These are phyloP conservation scores for Lobulomyces angularis DNA, from an alignment of 192 early-diverging fungal genomes.

Conservation along the genomic window DNA sequence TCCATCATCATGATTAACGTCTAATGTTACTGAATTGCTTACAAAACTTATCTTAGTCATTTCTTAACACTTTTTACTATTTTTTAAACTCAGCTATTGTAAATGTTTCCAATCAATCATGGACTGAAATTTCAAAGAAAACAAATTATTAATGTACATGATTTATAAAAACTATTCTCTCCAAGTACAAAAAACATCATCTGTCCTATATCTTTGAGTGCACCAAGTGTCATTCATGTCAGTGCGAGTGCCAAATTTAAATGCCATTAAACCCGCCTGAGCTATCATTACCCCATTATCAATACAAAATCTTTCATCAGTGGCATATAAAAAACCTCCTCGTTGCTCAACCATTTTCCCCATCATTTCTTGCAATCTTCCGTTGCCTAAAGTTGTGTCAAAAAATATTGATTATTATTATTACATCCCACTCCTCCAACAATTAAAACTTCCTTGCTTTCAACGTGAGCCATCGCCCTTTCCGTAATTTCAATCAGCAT, in stretches of 20 bases:
- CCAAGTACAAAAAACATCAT: neutral
- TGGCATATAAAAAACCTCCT: conserved; percentile 79
- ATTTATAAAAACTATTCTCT: too few relatives aligned
- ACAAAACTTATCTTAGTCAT: too few relatives aligned
- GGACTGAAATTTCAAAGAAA: too few relatives aligned
- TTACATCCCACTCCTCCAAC: conserved; percentile 93
- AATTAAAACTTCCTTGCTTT: conserved; percentile 75
- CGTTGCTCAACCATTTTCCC: conserved; percentile 82
- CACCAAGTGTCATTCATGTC: conserved; percentile 73
- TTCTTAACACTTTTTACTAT: too few relatives aligned
- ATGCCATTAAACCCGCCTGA: conserved; percentile 82
- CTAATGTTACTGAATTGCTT: too few relatives aligned
- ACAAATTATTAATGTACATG: too few relatives aligned
- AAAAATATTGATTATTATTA: neutral
- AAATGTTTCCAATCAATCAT: too few relatives aligned
- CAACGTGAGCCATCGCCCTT: conserved; percentile 96
- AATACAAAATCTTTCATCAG: conserved; percentile 93
- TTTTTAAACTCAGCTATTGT: too few relatives aligned
- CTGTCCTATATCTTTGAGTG: conserved; percentile 61
- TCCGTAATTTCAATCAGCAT: conserved; percentile 99
- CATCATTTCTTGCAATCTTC: conserved; percentile 97
- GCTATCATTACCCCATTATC: conserved; percentile 99
- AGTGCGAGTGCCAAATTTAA: conserved; percentile 69
- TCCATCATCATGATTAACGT: too few relatives aligned
- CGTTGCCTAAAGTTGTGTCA: conserved; percentile 44